Evolutionary conservation across 1,284 basidiomycete genomes (phyloP), one percentile per base, ranked within the genome.

Genomic region (Sphagnurus paluster): DNA sequence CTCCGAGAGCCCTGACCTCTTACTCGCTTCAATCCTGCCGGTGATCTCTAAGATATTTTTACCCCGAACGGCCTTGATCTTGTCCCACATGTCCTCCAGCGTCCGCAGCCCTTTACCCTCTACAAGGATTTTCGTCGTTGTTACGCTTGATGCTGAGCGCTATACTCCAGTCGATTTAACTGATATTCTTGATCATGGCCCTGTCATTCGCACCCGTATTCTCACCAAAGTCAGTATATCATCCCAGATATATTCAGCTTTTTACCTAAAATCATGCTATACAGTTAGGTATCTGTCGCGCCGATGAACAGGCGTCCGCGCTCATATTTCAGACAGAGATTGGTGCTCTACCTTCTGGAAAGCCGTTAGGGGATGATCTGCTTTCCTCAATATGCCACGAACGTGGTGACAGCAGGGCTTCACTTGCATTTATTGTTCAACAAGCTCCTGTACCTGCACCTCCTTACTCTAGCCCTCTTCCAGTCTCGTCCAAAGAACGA

Each of bases 301-400:
- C 14, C 7, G 47, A 48, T 30, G 53, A 56, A 2, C 50, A 53
- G 40, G 39, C 40, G 11, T 41, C 37, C 7, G 40, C 53, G 7
- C 50, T 55, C 16, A 53, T 56, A 14, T 56, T 49, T 21, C 53
- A 56, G 33, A 53, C 55, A 5, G 53, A 56, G 34, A 55, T 56
- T 30, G 55, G 55, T 16, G 49, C 53, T 19, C 46, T 53, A 8
- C 48, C 52, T 7, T 53, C 50, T 23, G 53, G 55, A 7, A 34
- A 42, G 23, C 50, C 55, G 35, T 30, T 56, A 19, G 46, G 25
- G 10, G 51, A 56, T 38, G 32, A 47, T 24, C 40, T 37, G 6
- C 29, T 56, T 9, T 48, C 53, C 16, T 37, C 33, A 8, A 35
- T 56, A 29, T 56, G 50, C 37, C 38, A 37, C 14, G 53, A 53